Percentiles rank a stretch among this genome's conserved stretches.
Evolutionary conservation across 148 eudicot genomes (phyloP).

Genomic region (Persicaria maculosa): DNA sequence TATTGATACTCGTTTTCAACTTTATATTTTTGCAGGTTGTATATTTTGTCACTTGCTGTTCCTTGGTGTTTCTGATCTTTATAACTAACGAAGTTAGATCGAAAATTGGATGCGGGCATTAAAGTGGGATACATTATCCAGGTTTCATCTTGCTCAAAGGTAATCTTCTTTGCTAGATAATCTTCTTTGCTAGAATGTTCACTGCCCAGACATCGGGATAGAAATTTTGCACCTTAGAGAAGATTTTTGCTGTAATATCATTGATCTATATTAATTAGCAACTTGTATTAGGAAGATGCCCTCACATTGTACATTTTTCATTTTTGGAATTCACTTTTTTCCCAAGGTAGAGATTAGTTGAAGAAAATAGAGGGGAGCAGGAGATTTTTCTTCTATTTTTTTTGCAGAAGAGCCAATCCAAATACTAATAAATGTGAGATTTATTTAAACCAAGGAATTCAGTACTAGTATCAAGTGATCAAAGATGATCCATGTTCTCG

Average conservation of each 20-base stretch:
- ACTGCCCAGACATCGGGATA: constrained; percentile 1
- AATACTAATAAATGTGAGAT: constrained; percentile 1
- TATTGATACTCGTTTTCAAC: neutral
- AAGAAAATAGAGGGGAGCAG: neutral
- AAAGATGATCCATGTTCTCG: neutral
- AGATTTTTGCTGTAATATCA: neutral
- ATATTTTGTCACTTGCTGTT: neutral
- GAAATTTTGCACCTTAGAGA: neutral
- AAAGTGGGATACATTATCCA: neutral
- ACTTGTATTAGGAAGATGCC: neutral
- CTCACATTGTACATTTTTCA: neutral
- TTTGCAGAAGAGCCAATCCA: constrained; percentile 1
- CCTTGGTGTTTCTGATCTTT: neutral
- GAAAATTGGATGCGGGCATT: neutral
- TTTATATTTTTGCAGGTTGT: neutral
- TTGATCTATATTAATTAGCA: neutral
- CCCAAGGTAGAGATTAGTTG: neutral
- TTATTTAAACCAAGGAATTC: neutral
- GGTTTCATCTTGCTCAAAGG: neutral
- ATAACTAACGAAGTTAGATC: neutral
- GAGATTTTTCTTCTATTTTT: neutral
- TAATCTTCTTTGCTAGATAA: neutral
- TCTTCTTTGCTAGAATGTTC: neutral
- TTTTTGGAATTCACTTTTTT: neutral
- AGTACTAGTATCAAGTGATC: neutral